Percentiles rank a stretch among this genome's conserved stretches.
Evolutionary conservation across 805 yeast genomes (phyloP).

Genomic region (Blastobotrys mokoenaii): DNA sequence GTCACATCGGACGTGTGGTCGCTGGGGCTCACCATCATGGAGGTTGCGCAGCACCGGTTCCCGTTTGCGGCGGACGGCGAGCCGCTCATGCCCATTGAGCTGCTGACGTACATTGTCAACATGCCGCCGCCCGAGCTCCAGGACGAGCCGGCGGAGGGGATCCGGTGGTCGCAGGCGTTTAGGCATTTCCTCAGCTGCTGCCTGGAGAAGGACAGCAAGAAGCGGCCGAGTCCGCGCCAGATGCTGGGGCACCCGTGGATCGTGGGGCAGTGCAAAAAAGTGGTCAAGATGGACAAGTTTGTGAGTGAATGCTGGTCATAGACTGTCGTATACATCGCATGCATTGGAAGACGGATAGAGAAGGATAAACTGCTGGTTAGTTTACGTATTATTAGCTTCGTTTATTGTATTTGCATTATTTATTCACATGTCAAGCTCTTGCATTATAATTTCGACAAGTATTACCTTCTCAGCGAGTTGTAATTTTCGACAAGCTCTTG

Average conservation of each 20-base stretch:
- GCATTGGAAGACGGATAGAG: no score
- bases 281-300: slow-evolving; percentile 80
- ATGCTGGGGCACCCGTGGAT: slow-evolving; percentile 94
- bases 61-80: slow-evolving; percentile 53
- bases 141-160: slow-evolving; percentile 69
- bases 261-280: slow-evolving; percentile 59
- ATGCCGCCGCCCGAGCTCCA: slow-evolving; percentile 65
- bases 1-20: slow-evolving; percentile 98
- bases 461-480: no score
- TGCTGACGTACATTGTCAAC: slow-evolving; percentile 70
- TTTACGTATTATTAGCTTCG: no score
- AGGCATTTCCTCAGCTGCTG: slow-evolving; percentile 76
- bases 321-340: no score
- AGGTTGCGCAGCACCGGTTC: slow-evolving; percentile 86
- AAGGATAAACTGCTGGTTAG: no score
- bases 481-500: no score
- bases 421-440: no score
- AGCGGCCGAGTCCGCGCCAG: slow-evolving; percentile 87
- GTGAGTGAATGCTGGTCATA: slow-evolving; percentile 62
- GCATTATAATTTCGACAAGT: no score
- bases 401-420: no score
- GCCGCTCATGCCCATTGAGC: slow-evolving; percentile 76
- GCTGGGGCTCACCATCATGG: slow-evolving; percentile 80
- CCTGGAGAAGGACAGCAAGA: slow-evolving; percentile 66
- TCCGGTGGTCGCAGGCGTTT: slow-evolving; percentile 75